Evolutionary conservation across 257 asterid species (phyloP), one percentile per base, ranked within the genome.

Genomic region (Solanum appendiculatum): DNA sequence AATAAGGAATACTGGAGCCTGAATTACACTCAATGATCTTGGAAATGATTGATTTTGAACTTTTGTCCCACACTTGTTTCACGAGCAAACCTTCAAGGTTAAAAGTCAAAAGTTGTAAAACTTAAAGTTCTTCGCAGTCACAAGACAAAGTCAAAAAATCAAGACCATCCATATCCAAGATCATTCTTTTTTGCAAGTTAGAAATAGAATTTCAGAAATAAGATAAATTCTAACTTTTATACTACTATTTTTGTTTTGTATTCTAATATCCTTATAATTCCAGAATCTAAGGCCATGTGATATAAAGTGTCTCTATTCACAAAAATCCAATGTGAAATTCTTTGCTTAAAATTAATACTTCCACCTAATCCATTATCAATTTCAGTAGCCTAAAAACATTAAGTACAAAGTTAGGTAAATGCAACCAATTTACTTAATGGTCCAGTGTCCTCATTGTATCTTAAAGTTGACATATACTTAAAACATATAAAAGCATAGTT

Each of bases 371-470:
- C 68, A 81, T 18, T 29, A 80, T 48, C 14, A 29, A 16, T 20
- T 80, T 29, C 6, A 29, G 68, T 20, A 48, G 29, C 66, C 63
- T 51, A 5, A 11, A 36, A 20, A 39, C 2, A 15, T 46, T 37
- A 12, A 40, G 7, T 40, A 27, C 56, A 44, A 84, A 48, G 91
- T 90, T 92, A 73, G 90, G 93, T 89, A 82, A 82, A 89, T 46
- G 63, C 44, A 88, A 44, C 90, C 92, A 88, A 78, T 64, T 87
- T 3, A 39, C 78, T 44, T 78, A 78, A 64, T 84, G 46, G 33
- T 7, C 15, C 34, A 8, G 15, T 82, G 29, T 16, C 68, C 63
- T 80, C 25, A 83, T 86, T 89, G 69, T 87, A 39, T 83, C 25
- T 75, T 58, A 75, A 40, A 74, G 40, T 40, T 72, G 87, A 68